Base-by-base conservation (phyloP, 2,329 filamentous ascomycete species). In the Apiospora phragmitis region DNA sequence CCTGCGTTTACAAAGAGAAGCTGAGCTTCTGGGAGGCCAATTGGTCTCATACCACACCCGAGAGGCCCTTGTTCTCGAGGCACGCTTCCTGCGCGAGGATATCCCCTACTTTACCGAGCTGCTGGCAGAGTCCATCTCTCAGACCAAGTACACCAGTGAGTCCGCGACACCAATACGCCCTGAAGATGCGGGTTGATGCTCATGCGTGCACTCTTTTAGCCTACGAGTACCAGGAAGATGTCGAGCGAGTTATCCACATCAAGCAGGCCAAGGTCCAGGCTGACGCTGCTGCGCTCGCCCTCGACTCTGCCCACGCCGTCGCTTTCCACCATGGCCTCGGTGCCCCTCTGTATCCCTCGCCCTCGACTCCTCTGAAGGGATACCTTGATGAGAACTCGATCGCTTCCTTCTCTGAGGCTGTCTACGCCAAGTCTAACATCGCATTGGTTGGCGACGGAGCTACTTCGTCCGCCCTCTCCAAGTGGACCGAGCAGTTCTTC, bases 101-200 rank as follows among this genome's bases (percentile, higher is more conserved):
- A 91, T 99, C 76, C 96, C 96, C 76, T 99, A 98, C 90, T 99
- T 97, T 83, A 90, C 94, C 79, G 96, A 99, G 87, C 89, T 99
- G 75, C 89, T 99, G 77, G 94, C 92, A 80, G 97, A 99, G 87
- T 93, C 98, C 78, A 88, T 96, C 79, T 91, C 92, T 73, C 87
- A 93, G 84, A 97, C 95, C 77, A 96, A 94, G 85, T 99, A 94
- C 83, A 90, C 91, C 75, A 87, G 91, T 93, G 84, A 84, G 90
- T 82, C 65, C 74, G 68, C 38, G 29, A 9, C 14, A n/a, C 65
- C 26, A 67, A 32, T 45, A 43, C 65, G 65, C 26, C 41, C 38
- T 42, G 65, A n/a, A 45, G 26, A 67, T 43, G 38, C n/a, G 26
- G 14, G n/a, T n/a, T 67, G 65, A 67, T 43, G n/a, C 42, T 67